These are phyloP conservation scores for Fusarium albosuccineum DNA, from an alignment of 2,329 filamentous ascomycete genomes.

Conservation along the genomic window DNA sequence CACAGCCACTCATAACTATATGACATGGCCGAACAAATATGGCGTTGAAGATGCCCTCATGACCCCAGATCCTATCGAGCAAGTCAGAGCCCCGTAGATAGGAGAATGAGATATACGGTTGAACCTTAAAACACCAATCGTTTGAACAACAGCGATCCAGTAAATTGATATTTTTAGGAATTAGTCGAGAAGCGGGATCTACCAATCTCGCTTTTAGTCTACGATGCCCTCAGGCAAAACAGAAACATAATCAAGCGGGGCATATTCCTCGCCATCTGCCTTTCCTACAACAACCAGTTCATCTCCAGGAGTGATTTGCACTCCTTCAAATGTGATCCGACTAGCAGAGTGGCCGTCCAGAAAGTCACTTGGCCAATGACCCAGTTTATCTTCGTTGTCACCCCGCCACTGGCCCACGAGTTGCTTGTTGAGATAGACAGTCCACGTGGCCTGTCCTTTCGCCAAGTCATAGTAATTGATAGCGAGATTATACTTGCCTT, in stretches of 20 bases:
- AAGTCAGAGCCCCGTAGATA: no score
- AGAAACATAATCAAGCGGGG: constrained; percentile 76
- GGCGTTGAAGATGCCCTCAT: no score
- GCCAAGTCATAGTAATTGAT: constrained; percentile 76
- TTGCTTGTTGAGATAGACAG: constrained; percentile 65
- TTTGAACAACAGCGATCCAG: no score
- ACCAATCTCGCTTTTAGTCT: constrained; percentile 4
- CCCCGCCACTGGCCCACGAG: constrained; percentile 70
- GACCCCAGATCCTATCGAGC: no score
- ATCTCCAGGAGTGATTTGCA: constrained; percentile 65
- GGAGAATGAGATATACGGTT: no score
- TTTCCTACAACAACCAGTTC: constrained; percentile 67
- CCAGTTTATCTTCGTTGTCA: constrained; percentile 69
- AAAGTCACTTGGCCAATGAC: constrained; percentile 68
- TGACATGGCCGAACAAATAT: no score
- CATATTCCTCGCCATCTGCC: constrained; percentile 72
- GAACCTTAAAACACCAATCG: no score
- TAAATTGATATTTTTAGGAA: no score
- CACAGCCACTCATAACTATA: no score
- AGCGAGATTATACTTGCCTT: constrained; percentile 69
- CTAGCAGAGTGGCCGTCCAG: constrained; percentile 76
- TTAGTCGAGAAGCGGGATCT: no score
- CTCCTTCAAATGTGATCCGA: constrained; percentile 68
- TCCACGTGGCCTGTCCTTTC: constrained; percentile 68
- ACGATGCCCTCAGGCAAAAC: constrained; percentile 63